phyloP scores from a whole-genome alignment of 2,329 filamentous ascomycete species.

The Colletotrichum sp. region DNA sequence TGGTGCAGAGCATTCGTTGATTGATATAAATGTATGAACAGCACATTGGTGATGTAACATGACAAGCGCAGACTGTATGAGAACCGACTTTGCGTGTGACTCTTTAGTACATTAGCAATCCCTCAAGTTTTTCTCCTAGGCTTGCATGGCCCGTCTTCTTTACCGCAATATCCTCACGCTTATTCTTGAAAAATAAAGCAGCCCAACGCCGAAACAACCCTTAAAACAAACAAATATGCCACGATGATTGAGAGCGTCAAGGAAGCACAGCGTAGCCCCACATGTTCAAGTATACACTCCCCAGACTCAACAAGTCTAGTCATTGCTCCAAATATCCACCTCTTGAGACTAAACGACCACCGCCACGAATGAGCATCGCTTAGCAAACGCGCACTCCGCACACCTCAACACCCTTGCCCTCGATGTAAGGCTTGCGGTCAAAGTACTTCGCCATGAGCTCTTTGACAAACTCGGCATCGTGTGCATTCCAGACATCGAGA shows the following conservation, averaged over 20 bases:
- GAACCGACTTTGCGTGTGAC: not conserved
- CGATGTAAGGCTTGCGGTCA: slow-evolving; percentile 64
- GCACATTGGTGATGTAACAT: not conserved
- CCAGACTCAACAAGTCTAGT: not conserved
- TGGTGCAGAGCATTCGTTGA: not conserved
- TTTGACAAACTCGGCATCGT: slow-evolving; percentile 71
- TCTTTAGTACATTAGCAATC: not conserved
- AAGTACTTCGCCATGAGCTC: slow-evolving; percentile 71
- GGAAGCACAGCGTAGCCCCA: not conserved
- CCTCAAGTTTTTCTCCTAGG: not conserved
- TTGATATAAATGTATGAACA: not conserved
- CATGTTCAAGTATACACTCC: not conserved
- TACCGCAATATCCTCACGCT: not conserved
- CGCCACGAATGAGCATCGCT: not conserved
- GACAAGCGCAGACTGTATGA: not conserved
- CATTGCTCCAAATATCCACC: not conserved
- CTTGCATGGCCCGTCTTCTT: not conserved
- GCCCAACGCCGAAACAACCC: not conserved
- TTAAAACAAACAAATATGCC: not conserved
- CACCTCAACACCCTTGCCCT: slow-evolving; percentile 74
- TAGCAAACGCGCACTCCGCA: slow-evolving; percentile 75
- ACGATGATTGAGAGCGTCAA: not conserved
- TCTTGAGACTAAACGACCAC: not conserved
- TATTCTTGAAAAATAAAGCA: not conserved
- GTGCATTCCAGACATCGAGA: slow-evolving; percentile 77